Base-by-base conservation (phyloP, 352 stramenopile genomes). In the Globisporangium middletonii region DNA sequence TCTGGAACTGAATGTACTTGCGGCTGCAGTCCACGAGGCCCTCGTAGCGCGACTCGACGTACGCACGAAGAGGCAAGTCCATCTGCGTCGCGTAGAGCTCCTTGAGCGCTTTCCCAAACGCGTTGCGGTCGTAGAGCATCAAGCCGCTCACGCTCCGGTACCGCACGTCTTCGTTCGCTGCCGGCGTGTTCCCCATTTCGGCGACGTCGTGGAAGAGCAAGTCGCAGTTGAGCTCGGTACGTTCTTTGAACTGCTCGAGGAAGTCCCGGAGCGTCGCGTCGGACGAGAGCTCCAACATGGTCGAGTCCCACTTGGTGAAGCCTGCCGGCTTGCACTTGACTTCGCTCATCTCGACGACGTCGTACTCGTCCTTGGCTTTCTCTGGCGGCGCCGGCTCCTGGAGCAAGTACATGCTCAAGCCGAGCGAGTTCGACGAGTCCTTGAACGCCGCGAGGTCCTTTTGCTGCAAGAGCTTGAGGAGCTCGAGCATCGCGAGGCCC, bases 271-370 rank as follows among this genome's bases (percentile, higher is more conserved):
- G 59, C 26, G 82, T 90, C 23, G 79, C 77, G 19, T 83, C 44
- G 5, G 72, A 80, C n/a, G 77, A 77, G 6, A 94, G 60, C 56
- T 88, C 73, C 43, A 94, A 75, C 11, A 89, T 19, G 19, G 84
- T 94, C 50, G 82, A 94, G 71, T 97, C 90, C 90, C 90, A 97
- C 70, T 97, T 97, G 3, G 89, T 97, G 63, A 97, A 97, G 18
- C 82, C 82, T 58, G 84, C 28, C 5, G 84, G 84, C 51, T 90
- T 92, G 78, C 84, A 94, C 63, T 90, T 89, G 16, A 94, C 84
- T 61, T 94, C 81, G 41, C 74, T 79, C 84, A 94, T 94, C 55
- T 94, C 84, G 26, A 94, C 83, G 35, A 90, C 75, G 46, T 97
- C 90, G 63, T 96, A 97, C 65, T 96, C 86, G 61, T 97, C 89